Conservation (phyloP, 345 rosid genomes). For the Linum usitatissimum region DNA sequence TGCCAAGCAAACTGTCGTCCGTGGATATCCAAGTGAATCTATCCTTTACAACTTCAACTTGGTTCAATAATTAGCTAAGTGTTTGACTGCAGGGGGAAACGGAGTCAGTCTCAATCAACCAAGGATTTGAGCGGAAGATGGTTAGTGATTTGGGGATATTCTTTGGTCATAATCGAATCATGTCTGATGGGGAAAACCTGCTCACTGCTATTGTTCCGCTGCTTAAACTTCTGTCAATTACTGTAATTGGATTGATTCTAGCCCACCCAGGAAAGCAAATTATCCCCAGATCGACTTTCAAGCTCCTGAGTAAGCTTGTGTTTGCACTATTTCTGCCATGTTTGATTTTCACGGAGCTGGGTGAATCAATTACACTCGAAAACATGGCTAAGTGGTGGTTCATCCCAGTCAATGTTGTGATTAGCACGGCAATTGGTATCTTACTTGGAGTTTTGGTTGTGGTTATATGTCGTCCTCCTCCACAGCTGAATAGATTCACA, state of each 20-base stretch:
- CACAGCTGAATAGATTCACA: slow-evolving; percentile 62
- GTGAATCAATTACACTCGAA: slow-evolving; percentile 53
- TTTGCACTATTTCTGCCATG: slow-evolving; percentile 89
- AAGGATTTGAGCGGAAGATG: no score
- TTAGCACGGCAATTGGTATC: slow-evolving; percentile 55
- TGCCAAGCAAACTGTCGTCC: no score
- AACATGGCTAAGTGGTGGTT: slow-evolving; percentile 72
- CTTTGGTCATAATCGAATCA: slow-evolving; percentile 13
- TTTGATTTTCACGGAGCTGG: slow-evolving; percentile 78
- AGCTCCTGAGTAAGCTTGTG: slow-evolving; percentile 83
- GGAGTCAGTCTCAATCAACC: no score
- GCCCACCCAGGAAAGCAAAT: slow-evolving; percentile 56
- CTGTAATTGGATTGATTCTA: slow-evolving; percentile 66
- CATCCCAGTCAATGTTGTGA: slow-evolving; percentile 72
- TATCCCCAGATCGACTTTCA: slow-evolving; percentile 62
- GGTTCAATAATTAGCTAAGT: no score
- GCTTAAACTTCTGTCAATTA: slow-evolving; percentile 64
- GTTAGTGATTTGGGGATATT: slow-evolving; percentile 5
- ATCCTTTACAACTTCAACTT: no score
- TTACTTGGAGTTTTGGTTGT: slow-evolving; percentile 67
- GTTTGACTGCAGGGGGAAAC: no score
- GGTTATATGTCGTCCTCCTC: slow-evolving; percentile 67
- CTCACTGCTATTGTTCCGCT: slow-evolving; percentile 53
- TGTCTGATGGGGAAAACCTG: slow-evolving; percentile 30
- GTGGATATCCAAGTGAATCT: no score